phyloP scores from a whole-genome alignment of 129 eudicot species.

The Escallonia rubra region DNA sequence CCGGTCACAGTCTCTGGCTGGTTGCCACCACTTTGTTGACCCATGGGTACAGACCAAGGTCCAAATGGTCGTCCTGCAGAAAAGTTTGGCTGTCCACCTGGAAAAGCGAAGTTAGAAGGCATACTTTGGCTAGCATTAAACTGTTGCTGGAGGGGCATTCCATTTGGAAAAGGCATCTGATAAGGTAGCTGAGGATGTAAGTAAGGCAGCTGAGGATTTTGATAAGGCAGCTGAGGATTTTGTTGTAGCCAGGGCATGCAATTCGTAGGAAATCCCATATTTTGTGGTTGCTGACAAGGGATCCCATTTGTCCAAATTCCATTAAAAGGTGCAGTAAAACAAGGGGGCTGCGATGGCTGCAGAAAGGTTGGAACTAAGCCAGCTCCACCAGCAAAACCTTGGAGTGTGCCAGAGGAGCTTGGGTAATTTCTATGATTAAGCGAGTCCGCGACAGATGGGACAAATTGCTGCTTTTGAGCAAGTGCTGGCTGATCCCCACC shows the following conservation, averaged over 20 bases:
- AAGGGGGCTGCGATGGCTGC: not conserved
- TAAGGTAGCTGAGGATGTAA: constrained; percentile 20
- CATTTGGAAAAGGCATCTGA: constrained; percentile 37
- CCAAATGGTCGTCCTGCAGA: constrained; percentile 28
- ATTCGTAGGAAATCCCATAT: constrained; percentile 30
- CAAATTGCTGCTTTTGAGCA: constrained; percentile 8
- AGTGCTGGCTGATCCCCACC: not conserved
- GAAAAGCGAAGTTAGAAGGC: constrained; percentile 30
- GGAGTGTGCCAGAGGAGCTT: not conserved
- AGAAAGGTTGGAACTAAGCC: not conserved
- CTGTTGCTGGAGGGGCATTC: constrained; percentile 39
- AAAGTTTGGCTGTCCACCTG: constrained; percentile 29
- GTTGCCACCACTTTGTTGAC: constrained; percentile 28
- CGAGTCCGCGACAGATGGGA: constrained; percentile 7
- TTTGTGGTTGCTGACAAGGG: not conserved
- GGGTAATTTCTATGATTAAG: constrained; percentile 13
- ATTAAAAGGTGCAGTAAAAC: not conserved
- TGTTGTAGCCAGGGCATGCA: constrained; percentile 50
- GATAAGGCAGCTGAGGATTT: constrained; percentile 18
- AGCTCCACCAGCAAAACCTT: not conserved
- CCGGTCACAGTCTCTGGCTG: constrained; percentile 36
- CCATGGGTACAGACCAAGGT: constrained; percentile 34
- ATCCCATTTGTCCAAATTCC: not conserved
- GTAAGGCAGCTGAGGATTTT: constrained; percentile 9
- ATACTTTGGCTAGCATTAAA: constrained; percentile 35